These are phyloP conservation scores for Passiflora organensis DNA, from an alignment of 345 rosid species.

Conservation along the genomic window DNA sequence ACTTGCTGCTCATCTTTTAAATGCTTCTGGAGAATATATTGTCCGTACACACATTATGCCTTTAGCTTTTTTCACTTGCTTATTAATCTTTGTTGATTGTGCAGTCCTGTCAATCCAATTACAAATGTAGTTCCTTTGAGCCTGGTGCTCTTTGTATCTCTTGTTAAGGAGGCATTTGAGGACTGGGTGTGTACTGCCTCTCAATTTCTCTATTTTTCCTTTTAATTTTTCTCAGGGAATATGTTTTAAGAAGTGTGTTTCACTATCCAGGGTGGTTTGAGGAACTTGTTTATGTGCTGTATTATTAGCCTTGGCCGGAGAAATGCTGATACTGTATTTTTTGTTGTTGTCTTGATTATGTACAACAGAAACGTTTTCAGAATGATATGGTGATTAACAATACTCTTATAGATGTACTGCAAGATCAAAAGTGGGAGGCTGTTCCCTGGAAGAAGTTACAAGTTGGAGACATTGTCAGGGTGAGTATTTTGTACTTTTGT, in stretches of 20 bases:
- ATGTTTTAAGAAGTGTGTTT: conserved; percentile 4
- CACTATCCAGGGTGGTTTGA: not conserved
- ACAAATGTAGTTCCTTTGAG: conserved; percentile 88
- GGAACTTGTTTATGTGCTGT: conserved; percentile 1
- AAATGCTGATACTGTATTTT: conserved; percentile 16
- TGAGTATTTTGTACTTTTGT: conserved; percentile 32
- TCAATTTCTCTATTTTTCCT: conserved; percentile 11
- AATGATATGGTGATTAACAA: conserved; percentile 91
- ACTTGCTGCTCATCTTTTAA: not conserved
- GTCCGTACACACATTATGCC: no score
- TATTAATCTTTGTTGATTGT: not conserved
- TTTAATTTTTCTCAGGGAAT: conserved; percentile 8
- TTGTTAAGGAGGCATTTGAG: conserved; percentile 95
- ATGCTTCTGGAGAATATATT: not conserved
- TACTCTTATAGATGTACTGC: conserved; percentile 70
- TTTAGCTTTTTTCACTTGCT: no score
- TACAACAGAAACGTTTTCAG: conserved; percentile 88
- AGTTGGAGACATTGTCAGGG: conserved; percentile 95
- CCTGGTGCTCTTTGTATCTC: conserved; percentile 95
- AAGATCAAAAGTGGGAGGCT: conserved; percentile 72
- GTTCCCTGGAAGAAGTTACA: conserved; percentile 92
- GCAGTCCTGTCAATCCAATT: conserved; percentile 97
- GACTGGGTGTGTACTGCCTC: conserved; percentile 68
- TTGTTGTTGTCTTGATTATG: conserved; percentile 19
- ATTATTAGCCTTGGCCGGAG: not conserved